A percentile compares a stretch with the other conserved stretches of the same genome.
phyloP scores from a whole-genome alignment of 352 stramenopile genomes.

The Albugo laibachii region DNA sequence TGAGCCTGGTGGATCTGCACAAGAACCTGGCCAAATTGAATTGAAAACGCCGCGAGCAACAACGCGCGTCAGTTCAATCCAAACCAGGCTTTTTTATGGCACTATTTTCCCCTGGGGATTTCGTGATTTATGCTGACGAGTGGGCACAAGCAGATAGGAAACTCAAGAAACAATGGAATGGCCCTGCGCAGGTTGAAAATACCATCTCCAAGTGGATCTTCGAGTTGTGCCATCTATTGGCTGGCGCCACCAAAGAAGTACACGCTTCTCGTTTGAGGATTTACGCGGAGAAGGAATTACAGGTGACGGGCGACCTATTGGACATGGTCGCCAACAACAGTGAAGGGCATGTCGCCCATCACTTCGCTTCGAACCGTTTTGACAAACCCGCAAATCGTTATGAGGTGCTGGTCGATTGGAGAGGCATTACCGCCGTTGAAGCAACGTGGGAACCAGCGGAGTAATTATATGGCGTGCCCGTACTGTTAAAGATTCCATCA shows the following conservation, averaged over 20 bases:
- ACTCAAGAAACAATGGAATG: background rate
- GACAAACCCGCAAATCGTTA: too few species aligned
- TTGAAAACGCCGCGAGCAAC: background rate
- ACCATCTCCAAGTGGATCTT: background rate
- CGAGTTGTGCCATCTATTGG: background rate
- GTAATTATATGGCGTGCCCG: slow-evolving; percentile 5
- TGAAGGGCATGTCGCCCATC: too few species aligned
- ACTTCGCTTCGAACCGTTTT: background rate
- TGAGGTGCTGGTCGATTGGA: slow-evolving; percentile 9
- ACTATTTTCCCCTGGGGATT: background rate
- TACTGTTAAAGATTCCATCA: slow-evolving; percentile 7
- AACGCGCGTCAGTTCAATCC: too few species aligned
- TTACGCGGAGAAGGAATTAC: slow-evolving; percentile 2
- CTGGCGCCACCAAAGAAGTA: background rate
- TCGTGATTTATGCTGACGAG: background rate
- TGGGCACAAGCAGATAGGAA: background rate
- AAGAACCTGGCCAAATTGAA: background rate
- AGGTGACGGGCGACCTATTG: slow-evolving; percentile 1
- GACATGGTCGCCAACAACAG: too few species aligned
- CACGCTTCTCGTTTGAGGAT: slow-evolving; percentile 1
- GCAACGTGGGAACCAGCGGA: slow-evolving; percentile 8
- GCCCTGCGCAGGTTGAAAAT: background rate
- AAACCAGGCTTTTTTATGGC: too few species aligned
- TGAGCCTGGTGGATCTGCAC: background rate
- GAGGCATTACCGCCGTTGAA: slow-evolving; percentile 8